Conservation (phyloP, 768 basidiomycete genomes). For the Lactarius pseudohatsudake region DNA sequence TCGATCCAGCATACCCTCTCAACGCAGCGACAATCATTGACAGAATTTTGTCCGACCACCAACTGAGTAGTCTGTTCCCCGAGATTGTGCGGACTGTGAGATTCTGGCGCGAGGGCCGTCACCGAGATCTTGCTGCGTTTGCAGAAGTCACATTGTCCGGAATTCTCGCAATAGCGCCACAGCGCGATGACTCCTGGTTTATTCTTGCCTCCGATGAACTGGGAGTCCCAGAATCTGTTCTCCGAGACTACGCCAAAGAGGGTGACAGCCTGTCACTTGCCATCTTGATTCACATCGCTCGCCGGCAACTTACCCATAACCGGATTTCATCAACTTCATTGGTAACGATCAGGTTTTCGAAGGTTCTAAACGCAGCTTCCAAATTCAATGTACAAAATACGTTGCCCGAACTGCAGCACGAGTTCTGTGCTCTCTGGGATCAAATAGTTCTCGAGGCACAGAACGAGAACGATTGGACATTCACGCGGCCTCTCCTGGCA, state of each 20-base stretch:
- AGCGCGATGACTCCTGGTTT: neutral
- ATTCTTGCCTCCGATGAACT: neutral
- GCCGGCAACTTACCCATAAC: neutral
- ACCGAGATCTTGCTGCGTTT: neutral
- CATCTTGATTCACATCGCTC: neutral
- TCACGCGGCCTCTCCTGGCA: too few species aligned
- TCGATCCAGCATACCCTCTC: neutral
- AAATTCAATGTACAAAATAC: neutral
- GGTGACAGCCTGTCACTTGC: neutral
- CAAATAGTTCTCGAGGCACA: too few species aligned
- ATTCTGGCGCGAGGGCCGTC: neutral
- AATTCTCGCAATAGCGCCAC: neutral
- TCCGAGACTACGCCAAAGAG: neutral
- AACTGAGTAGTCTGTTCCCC: neutral
- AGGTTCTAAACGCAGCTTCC: neutral
- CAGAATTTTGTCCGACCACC: neutral
- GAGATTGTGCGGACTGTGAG: neutral
- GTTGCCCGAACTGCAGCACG: neutral
- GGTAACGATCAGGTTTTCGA: neutral
- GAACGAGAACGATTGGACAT: too few species aligned
- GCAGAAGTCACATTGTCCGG: neutral
- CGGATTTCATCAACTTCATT: neutral
- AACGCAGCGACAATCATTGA: neutral
- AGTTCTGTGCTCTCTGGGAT: too few species aligned
- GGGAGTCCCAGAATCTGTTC: neutral